Conservation (phyloP, 768 basidiomycete species). For the Chalciporus chontae region DNA sequence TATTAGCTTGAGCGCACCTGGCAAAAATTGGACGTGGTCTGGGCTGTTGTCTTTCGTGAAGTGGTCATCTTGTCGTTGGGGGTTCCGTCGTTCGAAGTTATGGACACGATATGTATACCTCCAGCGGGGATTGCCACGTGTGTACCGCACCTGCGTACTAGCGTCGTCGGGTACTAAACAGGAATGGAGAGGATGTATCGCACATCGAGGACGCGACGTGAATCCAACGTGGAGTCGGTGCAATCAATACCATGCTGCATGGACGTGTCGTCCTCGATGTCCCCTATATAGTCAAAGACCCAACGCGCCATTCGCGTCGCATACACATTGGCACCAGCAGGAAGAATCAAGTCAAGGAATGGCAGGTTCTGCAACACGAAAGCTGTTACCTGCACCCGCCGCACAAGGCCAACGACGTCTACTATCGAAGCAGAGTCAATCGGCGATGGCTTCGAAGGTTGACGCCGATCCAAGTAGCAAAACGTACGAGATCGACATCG, state of each 20-base stretch:
- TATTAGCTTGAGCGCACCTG: constrained; percentile 18
- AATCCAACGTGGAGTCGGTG: constrained; percentile 16
- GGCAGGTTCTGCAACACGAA: not conserved
- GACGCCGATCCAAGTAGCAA: constrained; percentile 1
- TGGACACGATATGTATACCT: constrained; percentile 22
- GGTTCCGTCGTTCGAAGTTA: not conserved
- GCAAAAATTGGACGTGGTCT: constrained; percentile 24
- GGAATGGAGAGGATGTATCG: constrained; percentile 13
- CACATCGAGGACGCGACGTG: constrained; percentile 14
- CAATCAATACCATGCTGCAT: constrained; percentile 16
- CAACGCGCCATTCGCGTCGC: constrained; percentile 2
- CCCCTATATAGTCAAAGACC: constrained; percentile 15
- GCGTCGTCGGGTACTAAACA: constrained; percentile 2
- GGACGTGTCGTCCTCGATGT: constrained; percentile 1
- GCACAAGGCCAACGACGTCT: too few species aligned
- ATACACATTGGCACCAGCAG: not conserved
- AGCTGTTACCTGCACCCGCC: not conserved
- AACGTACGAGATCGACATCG: constrained; percentile 29
- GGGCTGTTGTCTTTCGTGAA: constrained; percentile 7
- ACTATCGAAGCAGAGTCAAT: too few species aligned
- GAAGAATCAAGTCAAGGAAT: not conserved
- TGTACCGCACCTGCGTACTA: constrained; percentile 15
- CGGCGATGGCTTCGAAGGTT: not conserved
- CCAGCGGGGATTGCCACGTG: constrained; percentile 20
- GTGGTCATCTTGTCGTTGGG: constrained; percentile 6